Percentiles rank a stretch among this genome's conserved stretches.
Conservation (phyloP, 1,284 basidiomycete species). For the Cystobasidium slooffiae region DNA sequence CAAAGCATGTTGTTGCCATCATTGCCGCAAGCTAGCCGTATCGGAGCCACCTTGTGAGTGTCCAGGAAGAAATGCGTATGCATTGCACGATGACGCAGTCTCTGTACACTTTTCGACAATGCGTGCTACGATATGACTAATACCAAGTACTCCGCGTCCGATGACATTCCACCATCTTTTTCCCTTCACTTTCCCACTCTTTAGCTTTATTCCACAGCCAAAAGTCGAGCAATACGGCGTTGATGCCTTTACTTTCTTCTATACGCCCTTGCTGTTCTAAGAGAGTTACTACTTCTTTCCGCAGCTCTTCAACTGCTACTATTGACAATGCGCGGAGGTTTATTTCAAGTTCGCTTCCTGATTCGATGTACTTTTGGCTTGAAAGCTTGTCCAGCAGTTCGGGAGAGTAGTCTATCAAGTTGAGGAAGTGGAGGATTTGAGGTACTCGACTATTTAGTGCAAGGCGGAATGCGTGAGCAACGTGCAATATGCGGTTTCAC, state of each 20-base stretch:
- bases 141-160: conserved; percentile 82
- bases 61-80: too few species aligned
- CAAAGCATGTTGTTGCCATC: too few species aligned
- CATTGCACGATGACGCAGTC: background rate
- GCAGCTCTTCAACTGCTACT: conserved; percentile 72
- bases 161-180: conserved; percentile 70
- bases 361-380: conserved; percentile 25
- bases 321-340: conserved; percentile 74
- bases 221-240: conserved; percentile 80
- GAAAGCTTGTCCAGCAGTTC: conserved; percentile 7
- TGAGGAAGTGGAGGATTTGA: conserved; percentile 38
- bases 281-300: conserved; percentile 55
- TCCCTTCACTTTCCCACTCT: conserved; percentile 62
- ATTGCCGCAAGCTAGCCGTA: too few species aligned
- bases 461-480: background rate
- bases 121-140: conserved; percentile 56
- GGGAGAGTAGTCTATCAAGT: conserved; percentile 30
- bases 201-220: conserved; percentile 84
- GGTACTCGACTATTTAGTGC: conserved; percentile 33
- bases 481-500: background rate
- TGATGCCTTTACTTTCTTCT: conserved; percentile 59
- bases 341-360: conserved; percentile 54
- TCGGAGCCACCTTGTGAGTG: too few species aligned
- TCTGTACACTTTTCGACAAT: background rate
- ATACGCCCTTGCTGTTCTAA: conserved; percentile 14